Conservation (phyloP, 495 filamentous ascomycete genomes). For the Amorphotheca resinae region DNA sequence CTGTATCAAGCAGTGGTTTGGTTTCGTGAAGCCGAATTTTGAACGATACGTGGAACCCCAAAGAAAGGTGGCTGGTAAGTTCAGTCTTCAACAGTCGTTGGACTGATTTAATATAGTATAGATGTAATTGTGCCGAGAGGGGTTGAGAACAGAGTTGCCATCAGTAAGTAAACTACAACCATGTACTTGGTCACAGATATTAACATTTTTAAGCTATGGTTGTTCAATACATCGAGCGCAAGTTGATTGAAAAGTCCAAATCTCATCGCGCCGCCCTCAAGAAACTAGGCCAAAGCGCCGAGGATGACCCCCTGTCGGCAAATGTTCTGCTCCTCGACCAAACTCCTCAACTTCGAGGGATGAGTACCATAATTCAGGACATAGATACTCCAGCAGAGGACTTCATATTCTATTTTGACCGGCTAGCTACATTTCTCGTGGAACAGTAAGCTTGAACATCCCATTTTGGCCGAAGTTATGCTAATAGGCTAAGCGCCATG, state of each 20-base stretch:
- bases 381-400: constrained; percentile 71
- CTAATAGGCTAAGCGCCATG: constrained; percentile 41
- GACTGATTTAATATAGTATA: constrained; percentile 25
- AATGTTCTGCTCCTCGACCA: constrained; percentile 60
- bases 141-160: constrained; percentile 85
- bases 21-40: constrained; percentile 91
- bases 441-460: constrained; percentile 45
- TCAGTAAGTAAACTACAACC: constrained; percentile 40
- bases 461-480: not conserved
- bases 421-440: constrained; percentile 68
- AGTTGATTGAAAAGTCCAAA: constrained; percentile 71
- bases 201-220: constrained; percentile 61
- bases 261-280: constrained; percentile 66
- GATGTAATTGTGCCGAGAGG: constrained; percentile 94
- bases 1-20: constrained; percentile 96
- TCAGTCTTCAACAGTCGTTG: too few species aligned
- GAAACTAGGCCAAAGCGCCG: constrained; percentile 53
- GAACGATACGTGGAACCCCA: constrained; percentile 84
- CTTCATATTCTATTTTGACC: constrained; percentile 95
- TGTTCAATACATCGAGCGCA: constrained; percentile 73
- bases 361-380: constrained; percentile 83
- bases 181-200: constrained; percentile 11
- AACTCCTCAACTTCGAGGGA: constrained; percentile 66
- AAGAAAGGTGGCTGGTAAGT: constrained; percentile 55
- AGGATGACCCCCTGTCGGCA: constrained; percentile 56